phyloP scores from a whole-genome alignment of 176 grass and related monocot genomes.

The Musa schizocarpa region DNA sequence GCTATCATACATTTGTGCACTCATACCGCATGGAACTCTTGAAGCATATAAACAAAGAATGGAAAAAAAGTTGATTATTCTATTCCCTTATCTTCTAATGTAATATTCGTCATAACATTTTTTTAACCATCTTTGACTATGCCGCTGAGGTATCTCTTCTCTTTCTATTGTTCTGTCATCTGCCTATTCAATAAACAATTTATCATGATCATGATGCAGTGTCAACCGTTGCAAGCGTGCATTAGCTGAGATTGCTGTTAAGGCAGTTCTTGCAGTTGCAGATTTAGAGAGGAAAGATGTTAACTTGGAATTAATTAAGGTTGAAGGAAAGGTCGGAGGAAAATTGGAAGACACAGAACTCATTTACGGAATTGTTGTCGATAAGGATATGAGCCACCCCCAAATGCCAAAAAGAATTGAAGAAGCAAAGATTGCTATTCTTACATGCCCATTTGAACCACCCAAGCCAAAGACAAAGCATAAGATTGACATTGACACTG shows the following conservation, averaged over 20 bases:
- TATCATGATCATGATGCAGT: conserved; percentile 32
- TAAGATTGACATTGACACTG: conserved; percentile 98
- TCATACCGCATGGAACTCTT: too few species aligned
- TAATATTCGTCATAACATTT: too few species aligned
- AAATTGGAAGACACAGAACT: conserved; percentile 94
- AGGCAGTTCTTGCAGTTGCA: conserved; percentile 90
- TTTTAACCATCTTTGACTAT: too few species aligned
- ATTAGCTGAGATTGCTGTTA: conserved; percentile 77
- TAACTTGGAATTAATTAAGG: conserved; percentile 93
- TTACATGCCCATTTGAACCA: conserved; percentile 97
- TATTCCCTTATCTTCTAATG: too few species aligned
- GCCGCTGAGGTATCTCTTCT: too few species aligned
- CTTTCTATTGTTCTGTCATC: neutral
- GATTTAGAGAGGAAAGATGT: conserved; percentile 98
- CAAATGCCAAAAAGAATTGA: conserved; percentile 99
- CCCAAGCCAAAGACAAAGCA: conserved; percentile 99
- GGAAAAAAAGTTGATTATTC: too few species aligned
- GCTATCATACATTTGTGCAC: too few species aligned
- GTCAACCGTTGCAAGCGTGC: conserved; percentile 71
- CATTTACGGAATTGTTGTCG: conserved; percentile 78
- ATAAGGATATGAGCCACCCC: conserved; percentile 99
- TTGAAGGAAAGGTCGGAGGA: conserved; percentile 92
- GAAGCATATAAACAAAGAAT: too few species aligned
- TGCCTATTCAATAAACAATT: conserved; percentile 2
- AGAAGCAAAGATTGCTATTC: conserved; percentile 84